A percentile compares a stretch with the other conserved stretches of the same genome.
Conservation (phyloP, 1,139 yeast genomes). For the Kurtzmaniella quercitrusa region DNA sequence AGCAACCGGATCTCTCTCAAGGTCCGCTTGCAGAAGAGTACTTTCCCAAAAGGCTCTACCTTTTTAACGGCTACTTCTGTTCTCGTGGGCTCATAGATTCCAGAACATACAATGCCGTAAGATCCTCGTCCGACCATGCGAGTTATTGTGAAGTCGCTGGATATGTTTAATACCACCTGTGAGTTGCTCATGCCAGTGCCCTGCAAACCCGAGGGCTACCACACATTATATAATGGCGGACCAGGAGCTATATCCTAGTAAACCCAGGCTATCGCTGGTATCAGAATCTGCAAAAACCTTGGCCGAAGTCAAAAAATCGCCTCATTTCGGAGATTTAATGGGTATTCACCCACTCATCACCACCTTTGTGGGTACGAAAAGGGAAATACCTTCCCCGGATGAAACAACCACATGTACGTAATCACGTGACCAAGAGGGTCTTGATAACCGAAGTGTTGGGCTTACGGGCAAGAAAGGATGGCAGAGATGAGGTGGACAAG, state of each 20-base stretch:
- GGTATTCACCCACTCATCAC: neutral
- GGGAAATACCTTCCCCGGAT: neutral
- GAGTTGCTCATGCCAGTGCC: neutral
- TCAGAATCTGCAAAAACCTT: neutral
- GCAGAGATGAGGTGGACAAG: too few relatives aligned
- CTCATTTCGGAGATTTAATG: too few relatives aligned
- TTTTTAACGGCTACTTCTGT: constrained; percentile 41
- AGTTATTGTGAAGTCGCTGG: constrained; percentile 34
- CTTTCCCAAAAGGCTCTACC: constrained; percentile 36
- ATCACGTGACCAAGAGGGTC: neutral
- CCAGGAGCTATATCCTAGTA: neutral
- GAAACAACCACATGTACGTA: neutral
- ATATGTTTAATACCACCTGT: constrained; percentile 25
- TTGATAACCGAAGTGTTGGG: too few relatives aligned
- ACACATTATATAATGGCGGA: too few relatives aligned
- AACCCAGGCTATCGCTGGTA: neutral
- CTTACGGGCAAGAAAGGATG: too few relatives aligned
- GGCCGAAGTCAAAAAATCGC: neutral
- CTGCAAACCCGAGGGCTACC: neutral
- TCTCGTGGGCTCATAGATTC: constrained; percentile 35
- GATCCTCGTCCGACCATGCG: constrained; percentile 46
- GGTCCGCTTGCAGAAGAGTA: constrained; percentile 36
- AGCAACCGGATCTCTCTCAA: constrained; percentile 38
- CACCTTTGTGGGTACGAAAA: neutral
- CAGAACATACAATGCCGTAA: constrained; percentile 42